phyloP scores from a whole-genome alignment of 306 rosid species.

The Cucurbita moschata region DNA sequence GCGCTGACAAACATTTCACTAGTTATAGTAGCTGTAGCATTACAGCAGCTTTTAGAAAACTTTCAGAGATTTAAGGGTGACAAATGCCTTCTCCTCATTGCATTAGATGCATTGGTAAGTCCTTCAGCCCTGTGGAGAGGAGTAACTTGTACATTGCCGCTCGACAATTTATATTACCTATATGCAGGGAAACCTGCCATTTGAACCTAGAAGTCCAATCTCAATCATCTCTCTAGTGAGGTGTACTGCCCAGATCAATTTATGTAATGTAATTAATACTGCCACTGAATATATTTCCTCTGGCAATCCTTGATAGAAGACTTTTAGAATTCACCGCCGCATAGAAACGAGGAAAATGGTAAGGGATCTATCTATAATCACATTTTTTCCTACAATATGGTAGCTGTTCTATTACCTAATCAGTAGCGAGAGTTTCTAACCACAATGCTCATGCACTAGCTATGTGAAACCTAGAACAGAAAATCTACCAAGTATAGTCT shows the following conservation, averaged over 20 bases:
- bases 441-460: not conserved
- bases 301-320: not conserved
- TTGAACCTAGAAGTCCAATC: too few relatives aligned
- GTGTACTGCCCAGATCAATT: not conserved
- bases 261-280: not conserved
- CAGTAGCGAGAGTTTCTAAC: not conserved
- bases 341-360: not conserved
- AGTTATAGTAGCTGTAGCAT: not conserved
- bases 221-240: not conserved
- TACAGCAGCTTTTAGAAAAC: not conserved
- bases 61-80: too few relatives aligned
- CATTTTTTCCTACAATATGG: not conserved
- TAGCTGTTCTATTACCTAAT: not conserved
- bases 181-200: not conserved
- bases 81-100: too few relatives aligned
- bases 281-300: not conserved
- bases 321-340: not conserved
- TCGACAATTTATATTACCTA: not conserved
- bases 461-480: not conserved
- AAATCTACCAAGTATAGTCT: not conserved
- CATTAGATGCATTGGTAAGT: too few relatives aligned
- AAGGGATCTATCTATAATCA: not conserved
- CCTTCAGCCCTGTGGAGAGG: too few relatives aligned
- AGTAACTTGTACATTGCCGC: too few relatives aligned
- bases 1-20: not conserved